Conservation (phyloP, 768 basidiomycete species). For the Lyophyllum decastes region DNA sequence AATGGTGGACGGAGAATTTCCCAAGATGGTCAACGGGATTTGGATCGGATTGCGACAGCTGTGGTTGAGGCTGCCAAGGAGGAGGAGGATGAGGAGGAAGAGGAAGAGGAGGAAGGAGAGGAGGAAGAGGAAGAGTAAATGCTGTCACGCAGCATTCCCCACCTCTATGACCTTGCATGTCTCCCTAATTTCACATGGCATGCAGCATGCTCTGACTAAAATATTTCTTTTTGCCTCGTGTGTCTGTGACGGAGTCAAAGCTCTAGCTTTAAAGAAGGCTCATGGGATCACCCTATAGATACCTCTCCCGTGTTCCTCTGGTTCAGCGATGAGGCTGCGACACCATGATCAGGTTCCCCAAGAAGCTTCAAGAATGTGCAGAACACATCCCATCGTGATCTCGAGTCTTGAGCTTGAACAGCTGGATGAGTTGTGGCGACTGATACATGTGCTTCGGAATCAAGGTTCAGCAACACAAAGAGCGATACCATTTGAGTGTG, state of each 20-base stretch:
- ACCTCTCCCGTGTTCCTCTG: neutral
- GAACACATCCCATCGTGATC: no score
- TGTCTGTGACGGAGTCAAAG: neutral
- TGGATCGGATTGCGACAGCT: constrained; percentile 91
- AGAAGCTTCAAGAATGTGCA: no score
- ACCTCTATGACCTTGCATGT: constrained; percentile 41
- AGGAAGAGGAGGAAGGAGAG: constrained; percentile 67
- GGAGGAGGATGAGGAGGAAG: constrained; percentile 75
- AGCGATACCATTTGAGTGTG: no score
- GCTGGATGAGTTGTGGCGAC: no score
- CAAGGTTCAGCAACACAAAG: no score
- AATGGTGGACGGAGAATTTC: constrained; percentile 95
- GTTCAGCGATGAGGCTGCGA: neutral
- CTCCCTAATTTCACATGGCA: constrained; percentile 36
- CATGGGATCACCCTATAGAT: neutral
- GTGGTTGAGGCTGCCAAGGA: constrained; percentile 80
- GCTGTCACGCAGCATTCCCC: constrained; percentile 19
- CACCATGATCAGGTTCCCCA: neutral
- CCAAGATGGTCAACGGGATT: constrained; percentile 95
- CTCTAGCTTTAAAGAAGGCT: neutral
- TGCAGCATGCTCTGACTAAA: constrained; percentile 43
- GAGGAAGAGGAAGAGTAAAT: constrained; percentile 61
- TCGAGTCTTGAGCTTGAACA: no score
- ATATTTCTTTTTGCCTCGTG: constrained; percentile 16
- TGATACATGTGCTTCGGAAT: no score